A percentile compares a stretch with the other conserved stretches of the same genome.
Conservation (phyloP, 768 basidiomycete species). For the Calocera cornea region DNA sequence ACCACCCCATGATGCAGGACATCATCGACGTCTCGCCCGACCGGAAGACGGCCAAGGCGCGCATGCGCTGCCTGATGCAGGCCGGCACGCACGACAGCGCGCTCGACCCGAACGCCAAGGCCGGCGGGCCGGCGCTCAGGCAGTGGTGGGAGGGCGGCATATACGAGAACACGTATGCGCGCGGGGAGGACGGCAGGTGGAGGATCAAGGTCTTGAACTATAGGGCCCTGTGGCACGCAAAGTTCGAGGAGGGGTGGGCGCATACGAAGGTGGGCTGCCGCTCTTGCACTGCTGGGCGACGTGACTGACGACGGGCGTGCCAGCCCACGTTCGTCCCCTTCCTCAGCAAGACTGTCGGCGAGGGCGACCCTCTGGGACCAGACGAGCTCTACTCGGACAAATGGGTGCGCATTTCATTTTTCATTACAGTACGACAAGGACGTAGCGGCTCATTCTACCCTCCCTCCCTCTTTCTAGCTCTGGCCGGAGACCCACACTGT, state of each 20-base stretch:
- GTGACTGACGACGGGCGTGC: neutral
- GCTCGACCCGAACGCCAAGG: neutral
- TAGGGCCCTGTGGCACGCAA: slow-evolving; percentile 5
- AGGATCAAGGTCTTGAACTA: slow-evolving; percentile 9
- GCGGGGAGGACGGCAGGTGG: slow-evolving; percentile 5
- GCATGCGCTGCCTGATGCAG: slow-evolving; percentile 8
- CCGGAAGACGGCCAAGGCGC: slow-evolving; percentile 5
- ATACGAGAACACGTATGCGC: slow-evolving; percentile 7
- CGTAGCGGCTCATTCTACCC: neutral
- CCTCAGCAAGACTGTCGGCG: neutral
- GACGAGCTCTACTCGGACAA: slow-evolving; percentile 2
- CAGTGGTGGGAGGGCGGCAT: slow-evolving; percentile 8
- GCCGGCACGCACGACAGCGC: slow-evolving; percentile 1
- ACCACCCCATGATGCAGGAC: slow-evolving; percentile 4
- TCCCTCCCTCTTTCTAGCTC: neutral
- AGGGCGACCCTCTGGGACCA: neutral
- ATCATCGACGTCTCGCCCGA: slow-evolving; percentile 8
- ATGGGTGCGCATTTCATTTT: neutral
- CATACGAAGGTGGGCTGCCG: neutral
- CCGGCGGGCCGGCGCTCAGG: neutral
- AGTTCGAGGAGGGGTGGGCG: slow-evolving; percentile 6
- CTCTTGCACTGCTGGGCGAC: neutral
- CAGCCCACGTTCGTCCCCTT: neutral
- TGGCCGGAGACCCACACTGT: slow-evolving; percentile 7
- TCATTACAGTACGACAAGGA: neutral